Conservation (phyloP, 345 rosid genomes). For the Excoecaria agallocha region DNA sequence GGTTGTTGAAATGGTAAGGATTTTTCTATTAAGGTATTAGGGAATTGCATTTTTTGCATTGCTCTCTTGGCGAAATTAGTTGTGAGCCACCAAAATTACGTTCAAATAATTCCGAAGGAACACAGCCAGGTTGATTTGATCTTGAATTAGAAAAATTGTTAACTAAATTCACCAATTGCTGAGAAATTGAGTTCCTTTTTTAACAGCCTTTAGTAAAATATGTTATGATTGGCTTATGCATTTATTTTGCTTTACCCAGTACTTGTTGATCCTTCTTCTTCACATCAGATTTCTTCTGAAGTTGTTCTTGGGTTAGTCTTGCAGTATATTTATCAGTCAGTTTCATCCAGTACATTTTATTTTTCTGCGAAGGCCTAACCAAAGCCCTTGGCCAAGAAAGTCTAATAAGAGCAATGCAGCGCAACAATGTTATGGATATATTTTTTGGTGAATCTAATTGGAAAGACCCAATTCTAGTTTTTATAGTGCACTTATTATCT, state of each 20-base stretch:
- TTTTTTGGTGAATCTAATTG: neutral
- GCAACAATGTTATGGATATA: neutral
- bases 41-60: neutral
- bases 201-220: neutral
- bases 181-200: too few relatives aligned
- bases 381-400: neutral
- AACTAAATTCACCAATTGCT: neutral
- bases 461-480: neutral
- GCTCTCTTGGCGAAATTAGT: neutral
- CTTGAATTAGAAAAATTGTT: neutral
- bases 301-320: neutral
- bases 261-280: too few relatives aligned
- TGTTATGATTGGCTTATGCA: neutral
- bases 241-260: neutral
- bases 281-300: neutral
- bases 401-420: neutral
- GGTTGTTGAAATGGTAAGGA: too few relatives aligned
- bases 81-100: neutral
- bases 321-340: neutral
- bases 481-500: neutral
- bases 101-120: neutral
- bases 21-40: neutral
- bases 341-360: neutral
- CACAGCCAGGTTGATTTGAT: neutral
- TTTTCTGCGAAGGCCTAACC: neutral